These are phyloP conservation scores for Debaryomycetaceae sp. DNA, from an alignment of 1,139 yeast genomes.

Conservation along the genomic window DNA sequence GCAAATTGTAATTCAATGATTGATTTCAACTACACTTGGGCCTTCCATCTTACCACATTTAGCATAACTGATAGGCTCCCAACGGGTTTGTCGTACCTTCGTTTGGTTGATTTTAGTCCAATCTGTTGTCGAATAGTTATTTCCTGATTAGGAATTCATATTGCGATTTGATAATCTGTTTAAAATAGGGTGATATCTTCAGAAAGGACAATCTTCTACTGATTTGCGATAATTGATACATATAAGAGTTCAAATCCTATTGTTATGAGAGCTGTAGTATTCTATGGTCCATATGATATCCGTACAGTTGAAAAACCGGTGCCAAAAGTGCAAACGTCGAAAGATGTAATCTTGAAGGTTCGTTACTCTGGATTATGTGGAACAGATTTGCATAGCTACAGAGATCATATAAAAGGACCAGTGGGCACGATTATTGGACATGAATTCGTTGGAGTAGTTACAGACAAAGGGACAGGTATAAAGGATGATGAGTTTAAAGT, in stretches of 20 bases:
- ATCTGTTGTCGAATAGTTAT: neutral
- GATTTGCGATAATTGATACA: no score
- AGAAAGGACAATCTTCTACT: neutral
- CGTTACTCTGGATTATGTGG: constrained; percentile 59
- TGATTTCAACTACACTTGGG: no score
- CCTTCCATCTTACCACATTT: no score
- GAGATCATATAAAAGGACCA: constrained; percentile 50
- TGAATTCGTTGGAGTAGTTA: constrained; percentile 46
- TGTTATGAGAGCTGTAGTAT: constrained; percentile 56
- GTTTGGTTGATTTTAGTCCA: no score
- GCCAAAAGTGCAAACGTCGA: constrained; percentile 38
- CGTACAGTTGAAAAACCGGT: constrained; percentile 39
- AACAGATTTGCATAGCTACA: constrained; percentile 57
- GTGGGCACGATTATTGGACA: constrained; percentile 49
- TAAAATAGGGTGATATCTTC: neutral
- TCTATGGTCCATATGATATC: constrained; percentile 48
- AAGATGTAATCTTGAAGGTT: constrained; percentile 53
- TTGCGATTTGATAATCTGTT: neutral
- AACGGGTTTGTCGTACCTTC: no score
- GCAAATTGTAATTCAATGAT: no score
- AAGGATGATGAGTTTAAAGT: constrained; percentile 25
- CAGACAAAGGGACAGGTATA: constrained; percentile 33
- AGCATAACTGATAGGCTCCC: no score
- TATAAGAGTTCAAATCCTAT: neutral
- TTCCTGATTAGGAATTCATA: neutral